These are phyloP conservation scores for Talaromyces piceae DNA, from an alignment of 2,329 filamentous ascomycete genomes.

Conservation along the genomic window DNA sequence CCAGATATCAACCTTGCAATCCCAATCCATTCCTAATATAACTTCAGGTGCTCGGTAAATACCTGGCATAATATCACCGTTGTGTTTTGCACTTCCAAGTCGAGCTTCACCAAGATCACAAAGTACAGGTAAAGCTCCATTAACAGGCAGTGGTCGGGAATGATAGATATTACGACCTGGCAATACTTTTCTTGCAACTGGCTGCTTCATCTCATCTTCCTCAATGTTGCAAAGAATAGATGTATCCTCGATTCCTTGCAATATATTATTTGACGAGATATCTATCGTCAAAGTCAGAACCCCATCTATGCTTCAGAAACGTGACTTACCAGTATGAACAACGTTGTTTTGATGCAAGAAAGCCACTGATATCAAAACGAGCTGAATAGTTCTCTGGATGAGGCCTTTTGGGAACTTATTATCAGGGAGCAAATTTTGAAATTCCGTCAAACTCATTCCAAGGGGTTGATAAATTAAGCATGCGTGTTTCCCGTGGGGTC, in stretches of 20 bases:
- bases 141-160: conserved; percentile 24
- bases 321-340: conserved; percentile 39
- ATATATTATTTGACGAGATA: conserved; percentile 43
- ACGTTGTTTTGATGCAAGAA: conserved; percentile 54
- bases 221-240: conserved; percentile 35
- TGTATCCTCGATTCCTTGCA: conserved; percentile 36
- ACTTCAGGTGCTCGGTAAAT: conserved; percentile 36
- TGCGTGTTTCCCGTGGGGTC: conserved; percentile 15
- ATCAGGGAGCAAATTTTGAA: conserved; percentile 24
- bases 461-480: conserved; percentile 37
- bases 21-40: conserved; percentile 32
- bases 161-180: conserved; percentile 23
- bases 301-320: too few species aligned
- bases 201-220: conserved; percentile 32
- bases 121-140: conserved; percentile 12
- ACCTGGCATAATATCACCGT: conserved; percentile 36
- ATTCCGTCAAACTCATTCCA: conserved; percentile 35
- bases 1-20: conserved; percentile 35
- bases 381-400: conserved; percentile 52
- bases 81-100: conserved; percentile 27
- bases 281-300: conserved; percentile 21
- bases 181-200: conserved; percentile 36
- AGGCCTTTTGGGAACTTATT: conserved; percentile 17
- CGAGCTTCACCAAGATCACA: conserved; percentile 31
- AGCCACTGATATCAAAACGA: conserved; percentile 77